Percentiles rank a stretch among this genome's conserved stretches.
These are phyloP conservation scores for Botrytis sinoallii DNA, from an alignment of 2,329 filamentous ascomycete species.

Conservation along the genomic window DNA sequence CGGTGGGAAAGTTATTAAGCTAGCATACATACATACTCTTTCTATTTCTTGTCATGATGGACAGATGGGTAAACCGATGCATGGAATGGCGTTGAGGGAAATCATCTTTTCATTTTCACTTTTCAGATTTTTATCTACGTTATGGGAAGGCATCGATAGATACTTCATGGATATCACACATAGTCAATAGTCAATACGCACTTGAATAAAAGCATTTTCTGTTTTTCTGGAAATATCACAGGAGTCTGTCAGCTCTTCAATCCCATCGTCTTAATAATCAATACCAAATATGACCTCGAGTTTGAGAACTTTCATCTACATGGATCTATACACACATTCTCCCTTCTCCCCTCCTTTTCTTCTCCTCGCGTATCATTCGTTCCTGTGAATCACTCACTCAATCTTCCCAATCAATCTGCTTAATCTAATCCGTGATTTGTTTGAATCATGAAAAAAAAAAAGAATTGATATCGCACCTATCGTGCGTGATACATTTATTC, in stretches of 20 bases:
- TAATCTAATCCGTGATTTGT: neutral
- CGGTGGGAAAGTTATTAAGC: neutral
- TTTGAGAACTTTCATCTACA: neutral
- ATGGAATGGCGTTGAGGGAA: neutral
- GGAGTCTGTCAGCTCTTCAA: neutral
- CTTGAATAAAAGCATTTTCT: neutral
- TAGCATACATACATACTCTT: neutral
- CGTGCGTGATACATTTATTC: neutral
- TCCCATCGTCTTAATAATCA: neutral
- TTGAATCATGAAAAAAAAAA: neutral
- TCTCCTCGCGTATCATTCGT: neutral
- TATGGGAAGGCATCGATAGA: neutral
- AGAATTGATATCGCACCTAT: neutral
- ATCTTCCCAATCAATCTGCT: neutral
- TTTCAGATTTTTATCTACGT: neutral
- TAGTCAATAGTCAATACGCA: neutral
- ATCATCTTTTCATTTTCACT: neutral
- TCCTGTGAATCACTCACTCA: neutral
- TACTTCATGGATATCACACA: neutral
- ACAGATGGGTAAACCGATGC: neutral
- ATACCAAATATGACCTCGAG: fast-evolving
- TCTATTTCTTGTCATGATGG: neutral
- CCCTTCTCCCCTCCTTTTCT: neutral
- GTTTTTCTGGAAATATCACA: neutral
- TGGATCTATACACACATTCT: neutral